These are phyloP conservation scores for Arabidopsis lyrata DNA, from an alignment of 441 rosid genomes.

Conservation along the genomic window DNA sequence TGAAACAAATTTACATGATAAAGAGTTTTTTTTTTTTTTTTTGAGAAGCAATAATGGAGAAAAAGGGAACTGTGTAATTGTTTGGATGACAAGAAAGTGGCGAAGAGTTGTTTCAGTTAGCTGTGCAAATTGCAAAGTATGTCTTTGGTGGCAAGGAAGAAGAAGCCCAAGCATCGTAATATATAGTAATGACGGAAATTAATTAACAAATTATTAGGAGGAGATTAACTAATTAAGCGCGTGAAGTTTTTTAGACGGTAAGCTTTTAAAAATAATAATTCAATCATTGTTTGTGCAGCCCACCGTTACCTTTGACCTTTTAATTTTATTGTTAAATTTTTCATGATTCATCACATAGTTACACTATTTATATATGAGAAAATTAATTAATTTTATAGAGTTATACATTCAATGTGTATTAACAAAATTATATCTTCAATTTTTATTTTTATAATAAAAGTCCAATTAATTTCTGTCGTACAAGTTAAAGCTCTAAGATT, in stretches of 20 bases:
- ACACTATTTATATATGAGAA: background rate
- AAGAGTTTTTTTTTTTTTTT: background rate
- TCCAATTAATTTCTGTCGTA: too few species aligned
- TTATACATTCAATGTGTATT: background rate
- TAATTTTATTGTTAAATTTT: background rate
- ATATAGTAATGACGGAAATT: slow-evolving; percentile 18
- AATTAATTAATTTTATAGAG: background rate
- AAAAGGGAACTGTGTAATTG: slow-evolving; percentile 13
- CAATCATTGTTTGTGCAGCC: slow-evolving; percentile 12
- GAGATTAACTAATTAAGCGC: slow-evolving; percentile 27
- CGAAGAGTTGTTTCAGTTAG: slow-evolving; percentile 28
- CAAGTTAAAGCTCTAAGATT: too few species aligned
- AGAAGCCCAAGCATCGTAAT: slow-evolving; percentile 35
- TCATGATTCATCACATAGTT: slow-evolving; percentile 8
- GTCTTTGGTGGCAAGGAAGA: slow-evolving; percentile 35
- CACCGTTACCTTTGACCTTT: slow-evolving; percentile 26
- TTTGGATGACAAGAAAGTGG: slow-evolving; percentile 38
- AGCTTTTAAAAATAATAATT: background rate
- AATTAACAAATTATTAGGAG: background rate
- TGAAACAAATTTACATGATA: slow-evolving; percentile 40
- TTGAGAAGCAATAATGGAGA: slow-evolving; percentile 20
- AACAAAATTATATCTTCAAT: too few species aligned
- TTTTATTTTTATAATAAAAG: too few species aligned
- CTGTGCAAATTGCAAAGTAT: slow-evolving; percentile 37
- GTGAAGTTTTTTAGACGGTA: background rate